Evolutionary conservation across 306 rosid species (phyloP).

Genomic region (Myrica gale): DNA sequence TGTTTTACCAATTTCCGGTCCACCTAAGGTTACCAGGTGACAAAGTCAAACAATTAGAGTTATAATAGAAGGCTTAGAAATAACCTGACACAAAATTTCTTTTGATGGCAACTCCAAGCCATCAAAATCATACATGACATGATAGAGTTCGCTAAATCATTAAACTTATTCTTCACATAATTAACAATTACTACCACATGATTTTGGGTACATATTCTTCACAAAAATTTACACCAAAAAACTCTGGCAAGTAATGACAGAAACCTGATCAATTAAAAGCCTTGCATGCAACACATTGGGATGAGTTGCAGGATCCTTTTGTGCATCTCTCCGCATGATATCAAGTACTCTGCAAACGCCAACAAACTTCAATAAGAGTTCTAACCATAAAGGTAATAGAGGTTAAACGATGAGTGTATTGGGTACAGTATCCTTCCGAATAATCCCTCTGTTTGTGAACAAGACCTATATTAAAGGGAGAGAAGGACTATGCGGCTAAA

Average conservation of each 20-base stretch:
- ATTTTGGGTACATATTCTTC: neutral
- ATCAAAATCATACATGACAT: neutral
- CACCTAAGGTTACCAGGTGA: conserved; percentile 51
- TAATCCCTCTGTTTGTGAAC: neutral
- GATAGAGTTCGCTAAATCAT: conserved; percentile 11
- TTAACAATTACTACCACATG: conserved; percentile 2
- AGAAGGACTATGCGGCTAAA: neutral
- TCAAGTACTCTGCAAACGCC: conserved; percentile 75
- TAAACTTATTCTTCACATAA: conserved; percentile 12
- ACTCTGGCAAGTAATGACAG: conserved; percentile 17
- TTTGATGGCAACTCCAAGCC: conserved; percentile 4
- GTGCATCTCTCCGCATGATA: conserved; percentile 74
- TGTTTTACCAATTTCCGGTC: conserved; percentile 97
- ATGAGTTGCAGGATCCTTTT: conserved; percentile 65
- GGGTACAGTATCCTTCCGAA: neutral
- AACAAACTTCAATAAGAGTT: conserved; percentile 17
- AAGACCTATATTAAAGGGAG: neutral
- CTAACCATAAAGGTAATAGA: conserved; percentile 2
- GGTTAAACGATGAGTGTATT: neutral
- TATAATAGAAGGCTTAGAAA: neutral
- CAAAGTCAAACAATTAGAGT: neutral
- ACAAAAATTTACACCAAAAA: conserved; percentile 13
- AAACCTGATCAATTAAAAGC: conserved; percentile 74
- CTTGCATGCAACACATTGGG: conserved; percentile 68
- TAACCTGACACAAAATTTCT: conserved; percentile 1